Conservation (phyloP, 495 filamentous ascomycete genomes). For the Xylaria longipes region DNA sequence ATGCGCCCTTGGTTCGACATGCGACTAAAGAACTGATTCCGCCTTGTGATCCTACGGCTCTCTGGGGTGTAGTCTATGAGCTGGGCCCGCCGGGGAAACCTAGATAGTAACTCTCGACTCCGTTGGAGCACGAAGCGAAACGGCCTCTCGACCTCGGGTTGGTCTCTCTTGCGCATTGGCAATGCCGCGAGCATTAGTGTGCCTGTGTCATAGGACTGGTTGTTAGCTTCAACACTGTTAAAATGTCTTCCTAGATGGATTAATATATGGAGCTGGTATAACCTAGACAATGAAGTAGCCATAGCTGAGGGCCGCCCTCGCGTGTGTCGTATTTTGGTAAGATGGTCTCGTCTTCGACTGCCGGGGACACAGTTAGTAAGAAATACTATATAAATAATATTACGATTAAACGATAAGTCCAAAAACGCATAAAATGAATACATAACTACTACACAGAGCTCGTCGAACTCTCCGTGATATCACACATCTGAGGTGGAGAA, state of each 20-base stretch:
- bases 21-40: background rate
- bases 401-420: background rate
- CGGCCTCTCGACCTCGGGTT: background rate
- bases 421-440: too few species aligned
- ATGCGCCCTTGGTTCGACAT: background rate
- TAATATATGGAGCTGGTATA: background rate
- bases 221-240: background rate
- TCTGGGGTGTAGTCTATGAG: background rate
- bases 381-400: background rate
- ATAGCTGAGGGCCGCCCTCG: background rate
- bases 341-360: background rate
- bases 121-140: background rate
- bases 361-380: background rate
- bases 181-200: background rate
- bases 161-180: background rate
- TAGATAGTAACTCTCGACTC: background rate
- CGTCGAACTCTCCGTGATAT: background rate
- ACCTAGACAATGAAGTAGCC: constrained; percentile 9
- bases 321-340: background rate
- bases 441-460: background rate
- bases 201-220: background rate
- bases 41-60: background rate
- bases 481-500: background rate
- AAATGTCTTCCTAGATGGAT: background rate
- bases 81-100: background rate